Percentiles rank a stretch among this genome's conserved stretches.
These are phyloP conservation scores for Tolypocladium sp. DNA, from an alignment of 2,329 filamentous ascomycete genomes.

Conservation along the genomic window DNA sequence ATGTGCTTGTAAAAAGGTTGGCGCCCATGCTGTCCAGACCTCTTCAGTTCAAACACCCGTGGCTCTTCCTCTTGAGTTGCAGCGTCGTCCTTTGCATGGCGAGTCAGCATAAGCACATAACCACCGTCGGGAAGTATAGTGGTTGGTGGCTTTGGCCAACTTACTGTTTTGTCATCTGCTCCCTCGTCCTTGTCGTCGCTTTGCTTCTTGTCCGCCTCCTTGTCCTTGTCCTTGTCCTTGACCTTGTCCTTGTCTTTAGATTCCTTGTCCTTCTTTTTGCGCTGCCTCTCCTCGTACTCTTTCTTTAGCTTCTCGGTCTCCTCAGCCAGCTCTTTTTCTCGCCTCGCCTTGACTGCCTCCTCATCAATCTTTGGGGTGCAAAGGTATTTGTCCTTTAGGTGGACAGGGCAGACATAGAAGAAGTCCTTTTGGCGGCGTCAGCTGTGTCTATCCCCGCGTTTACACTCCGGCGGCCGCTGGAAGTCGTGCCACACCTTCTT, in stretches of 20 bases:
- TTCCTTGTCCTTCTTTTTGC: constrained; percentile 59
- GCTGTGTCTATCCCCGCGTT: neutral
- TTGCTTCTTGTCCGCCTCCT: constrained; percentile 13
- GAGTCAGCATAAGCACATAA: neutral
- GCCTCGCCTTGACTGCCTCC: constrained; percentile 51
- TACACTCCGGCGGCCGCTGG: neutral
- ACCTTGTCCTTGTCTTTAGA: constrained; percentile 36
- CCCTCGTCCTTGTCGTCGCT: constrained; percentile 14
- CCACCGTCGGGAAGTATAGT: neutral
- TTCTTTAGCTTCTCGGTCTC: constrained; percentile 59
- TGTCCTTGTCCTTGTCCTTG: constrained; percentile 19
- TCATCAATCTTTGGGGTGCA: constrained; percentile 66
- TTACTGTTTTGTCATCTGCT: constrained; percentile 12
- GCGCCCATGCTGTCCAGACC: constrained; percentile 37
- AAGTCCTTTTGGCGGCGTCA: constrained; percentile 48
- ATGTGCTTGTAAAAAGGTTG: neutral
- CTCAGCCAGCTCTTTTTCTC: constrained; percentile 53
- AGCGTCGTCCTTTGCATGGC: constrained; percentile 12
- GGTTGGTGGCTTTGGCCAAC: neutral
- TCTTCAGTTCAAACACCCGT: constrained; percentile 75
- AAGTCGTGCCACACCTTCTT: constrained; percentile 56
- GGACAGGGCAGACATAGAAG: constrained; percentile 81
- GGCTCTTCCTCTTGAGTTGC: constrained; percentile 52
- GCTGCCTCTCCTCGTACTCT: constrained; percentile 67
- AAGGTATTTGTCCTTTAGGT: constrained; percentile 77